Conservation (phyloP, 2,329 filamentous ascomycete genomes). For the Akanthomyces lecanii region DNA sequence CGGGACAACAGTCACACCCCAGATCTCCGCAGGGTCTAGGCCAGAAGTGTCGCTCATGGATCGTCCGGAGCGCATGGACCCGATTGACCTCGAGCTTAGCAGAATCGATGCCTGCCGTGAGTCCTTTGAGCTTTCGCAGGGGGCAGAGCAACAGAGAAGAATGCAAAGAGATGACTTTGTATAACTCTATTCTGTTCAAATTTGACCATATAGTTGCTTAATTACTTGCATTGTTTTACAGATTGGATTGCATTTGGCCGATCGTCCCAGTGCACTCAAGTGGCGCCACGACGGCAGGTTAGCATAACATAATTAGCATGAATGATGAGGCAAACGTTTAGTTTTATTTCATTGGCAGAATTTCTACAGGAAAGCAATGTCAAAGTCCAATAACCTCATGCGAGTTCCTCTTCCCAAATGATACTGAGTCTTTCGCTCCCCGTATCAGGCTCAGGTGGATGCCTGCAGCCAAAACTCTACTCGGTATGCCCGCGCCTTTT, state of each 20-base stretch:
- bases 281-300: not conserved
- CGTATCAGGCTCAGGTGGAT: too few relatives aligned
- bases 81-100: conserved; percentile 17
- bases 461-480: conserved; percentile 1
- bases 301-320: not conserved
- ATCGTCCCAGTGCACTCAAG: not conserved
- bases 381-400: not conserved
- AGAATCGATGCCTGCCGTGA: conserved; percentile 11
- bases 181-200: not conserved
- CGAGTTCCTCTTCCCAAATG: not conserved
- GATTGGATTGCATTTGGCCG: not conserved
- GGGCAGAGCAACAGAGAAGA: not conserved
- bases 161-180: conserved; percentile 2
- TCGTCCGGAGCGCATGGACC: conserved; percentile 9
- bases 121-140: not conserved
- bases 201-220: not conserved
- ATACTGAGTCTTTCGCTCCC: not conserved
- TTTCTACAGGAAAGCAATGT: conserved; percentile 12
- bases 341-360: conserved; percentile 1
- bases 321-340: not conserved
- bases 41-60: not conserved
- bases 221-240: not conserved
- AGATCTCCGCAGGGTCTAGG: not conserved
- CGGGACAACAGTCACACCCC: not conserved
- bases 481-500: conserved; percentile 22